Base-by-base conservation (phyloP, 2,329 filamentous ascomycete species). In the Penicillium sp. region DNA sequence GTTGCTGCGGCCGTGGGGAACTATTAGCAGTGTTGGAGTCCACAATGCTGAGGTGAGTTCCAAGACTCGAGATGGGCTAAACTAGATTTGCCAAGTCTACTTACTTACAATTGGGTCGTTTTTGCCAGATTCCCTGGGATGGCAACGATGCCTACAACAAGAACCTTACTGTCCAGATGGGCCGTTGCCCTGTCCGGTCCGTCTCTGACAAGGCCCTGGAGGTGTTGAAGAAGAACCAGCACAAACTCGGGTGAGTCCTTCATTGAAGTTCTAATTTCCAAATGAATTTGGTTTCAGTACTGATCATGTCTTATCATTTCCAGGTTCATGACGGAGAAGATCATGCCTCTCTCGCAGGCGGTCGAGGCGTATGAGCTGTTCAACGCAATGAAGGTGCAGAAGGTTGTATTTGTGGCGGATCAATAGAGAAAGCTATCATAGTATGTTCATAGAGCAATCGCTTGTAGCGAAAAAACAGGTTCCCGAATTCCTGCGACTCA, bases 281-380 rank as follows among this genome's bases (percentile, higher is more conserved):
- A 4, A 12, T 10, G 43, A 8, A 5, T 28, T 15, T 15, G n/a
- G 25, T 31, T n/a, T 7, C 11, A 11, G 8, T 35, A 15, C 28
- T 49, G 20, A 49, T n/a, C 20, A 7, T 34, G 25, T 31, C 3
- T 54, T n/a, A 37, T 47, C 14, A 10, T 28, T 28, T 4, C 22
- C 66, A 90, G 89, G 58, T 92, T 92, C 78, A 90, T 92, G 88
- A 87, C 88, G 51, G 87, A 91, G 61, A 87, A 89, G 66, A 83
- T 90, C 66, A 90, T 91, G 87, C 88, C 88, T 1, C 78, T 91
- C 42, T 81, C 81, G 5, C 79, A 88, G 55, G 89, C 88, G 0
- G 82, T 85, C 3, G 83, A 89, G 69, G 89, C 86, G 43, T 92
- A 91, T 69, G 83, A 88, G 8, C 76, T 90, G 28, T 92, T 91